Percentiles rank a stretch among this genome's conserved stretches.
Conservation (phyloP, 768 basidiomycete species). For the Suillus cothurnatus region DNA sequence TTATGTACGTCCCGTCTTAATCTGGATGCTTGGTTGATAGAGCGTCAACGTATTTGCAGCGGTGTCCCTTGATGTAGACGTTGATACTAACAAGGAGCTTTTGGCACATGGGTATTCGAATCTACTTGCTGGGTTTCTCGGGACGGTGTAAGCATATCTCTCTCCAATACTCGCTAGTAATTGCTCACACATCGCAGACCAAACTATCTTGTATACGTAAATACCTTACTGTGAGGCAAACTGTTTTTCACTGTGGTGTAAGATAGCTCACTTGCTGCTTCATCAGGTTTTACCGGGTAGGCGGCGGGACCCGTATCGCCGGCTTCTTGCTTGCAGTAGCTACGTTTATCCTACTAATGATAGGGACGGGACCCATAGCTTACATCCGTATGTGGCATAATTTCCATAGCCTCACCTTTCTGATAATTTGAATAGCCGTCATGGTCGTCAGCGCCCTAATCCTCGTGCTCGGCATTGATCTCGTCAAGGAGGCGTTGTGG, state of each 20-base stretch:
- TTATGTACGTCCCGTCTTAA: conserved; percentile 51
- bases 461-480: conserved; percentile 91
- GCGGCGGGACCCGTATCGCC: conserved; percentile 81
- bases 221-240: conserved; percentile 68
- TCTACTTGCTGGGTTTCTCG: conserved; percentile 73
- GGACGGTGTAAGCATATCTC: conserved; percentile 66
- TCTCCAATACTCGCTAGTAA: neutral
- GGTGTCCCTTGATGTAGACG: conserved; percentile 85
- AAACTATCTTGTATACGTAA: conserved; percentile 87
- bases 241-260: conserved; percentile 6
- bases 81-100: conserved; percentile 91
- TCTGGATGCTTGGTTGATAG: neutral
- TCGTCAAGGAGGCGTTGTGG: conserved; percentile 96
- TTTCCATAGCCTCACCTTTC: neutral
- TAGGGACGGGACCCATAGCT: conserved; percentile 89
- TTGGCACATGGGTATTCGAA: conserved; percentile 94
- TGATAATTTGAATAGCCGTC: conserved; percentile 55
- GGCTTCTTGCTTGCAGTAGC: conserved; percentile 84
- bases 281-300: conserved; percentile 85
- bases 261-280: neutral
- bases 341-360: conserved; percentile 68
- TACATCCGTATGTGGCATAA: conserved; percentile 72
- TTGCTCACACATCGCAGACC: conserved; percentile 46
- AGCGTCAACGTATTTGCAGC: conserved; percentile 41
- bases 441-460: conserved; percentile 92